phyloP scores from a whole-genome alignment of 1,284 basidiomycete species.

The Malassezia arunalokei region DNA sequence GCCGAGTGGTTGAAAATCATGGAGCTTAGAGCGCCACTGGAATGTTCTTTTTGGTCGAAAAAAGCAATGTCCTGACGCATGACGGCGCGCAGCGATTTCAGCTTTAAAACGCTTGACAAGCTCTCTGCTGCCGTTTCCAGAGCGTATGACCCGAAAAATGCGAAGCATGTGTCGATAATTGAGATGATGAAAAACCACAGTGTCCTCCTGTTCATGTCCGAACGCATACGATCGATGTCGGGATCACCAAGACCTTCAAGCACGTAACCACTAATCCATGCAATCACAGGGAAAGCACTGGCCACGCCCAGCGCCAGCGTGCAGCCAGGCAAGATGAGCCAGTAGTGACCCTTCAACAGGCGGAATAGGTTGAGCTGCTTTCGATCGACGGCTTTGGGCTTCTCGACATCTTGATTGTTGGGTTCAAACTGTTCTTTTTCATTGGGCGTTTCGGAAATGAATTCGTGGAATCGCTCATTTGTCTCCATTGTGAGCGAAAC shows the following conservation, averaged over 20 bases:
- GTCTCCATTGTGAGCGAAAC: conserved; percentile 1
- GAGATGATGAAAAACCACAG: conserved; percentile 36
- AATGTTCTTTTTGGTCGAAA: conserved; percentile 42
- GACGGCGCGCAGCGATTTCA: conserved; percentile 26
- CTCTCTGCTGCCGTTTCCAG: conserved; percentile 37
- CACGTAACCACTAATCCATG: conserved; percentile 34
- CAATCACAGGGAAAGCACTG: conserved; percentile 47
- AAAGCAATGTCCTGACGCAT: conserved; percentile 41
- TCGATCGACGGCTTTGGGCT: neutral
- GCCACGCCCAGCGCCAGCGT: conserved; percentile 30
- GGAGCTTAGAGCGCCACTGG: conserved; percentile 47
- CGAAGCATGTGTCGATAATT: conserved; percentile 22
- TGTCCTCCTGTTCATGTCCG: conserved; percentile 22
- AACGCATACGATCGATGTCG: conserved; percentile 17
- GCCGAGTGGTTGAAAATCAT: conserved; percentile 43
- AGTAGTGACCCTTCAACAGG: neutral
- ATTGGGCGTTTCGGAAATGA: neutral
- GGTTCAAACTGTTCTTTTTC: neutral
- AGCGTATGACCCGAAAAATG: conserved; percentile 25
- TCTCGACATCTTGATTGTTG: neutral
- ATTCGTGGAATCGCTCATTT: conserved; percentile 1
- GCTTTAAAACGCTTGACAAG: conserved; percentile 28
- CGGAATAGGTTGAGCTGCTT: neutral
- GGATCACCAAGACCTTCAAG: conserved; percentile 27
- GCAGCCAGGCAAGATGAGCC: conserved; percentile 21